Evolutionary conservation across 2,329 filamentous ascomycete species (phyloP), one percentile per base, ranked within the genome.

Genomic region (Colletotrichum sojae): DNA sequence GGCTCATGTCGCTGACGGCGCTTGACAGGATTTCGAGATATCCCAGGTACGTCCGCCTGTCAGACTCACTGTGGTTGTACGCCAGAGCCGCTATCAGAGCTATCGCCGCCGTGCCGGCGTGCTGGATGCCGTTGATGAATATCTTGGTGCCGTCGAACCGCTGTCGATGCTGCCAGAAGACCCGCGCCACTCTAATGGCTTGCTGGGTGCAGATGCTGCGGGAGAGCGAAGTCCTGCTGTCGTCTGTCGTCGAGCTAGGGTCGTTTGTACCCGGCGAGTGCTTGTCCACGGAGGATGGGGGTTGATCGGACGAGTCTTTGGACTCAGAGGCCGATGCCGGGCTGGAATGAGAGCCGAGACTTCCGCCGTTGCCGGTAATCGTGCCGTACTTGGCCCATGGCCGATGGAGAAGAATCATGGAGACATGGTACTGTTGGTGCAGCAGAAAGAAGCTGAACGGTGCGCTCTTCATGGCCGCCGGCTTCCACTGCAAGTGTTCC

Each of bases 101-200:
- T 2, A 85, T 85, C 4, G 85, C 85, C 10, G 86, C 85, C 2
- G 85, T 87, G 3, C 85, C 86, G 31, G 84, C 83, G 75, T 89
- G 86, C 71, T 88, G 86, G 55, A 88, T 80, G 2, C 83, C 84
- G 0, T 83, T 83, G 27, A 85, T 78, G 25, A 84, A 84, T 20
- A 87, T 86, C 65, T 84, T 85, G 63, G 81, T 82, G 1, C 83
- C 84, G 61, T 86, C 82, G 60, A 87, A 87, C 3, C 83, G 80
- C 73, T 86, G 84, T 0, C 85, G 80, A 71, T 88, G 85, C 68
- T 86, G 85, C 84, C 84, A 86, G 73, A 87, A 87, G 67, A 88
- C 86, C 22, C 83, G 80, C 0, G 85, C 83, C 0, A 88, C 83
- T 0, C 84, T 78, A 63, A 87, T 84, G 4, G 86, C 86, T 69